Percentiles rank a stretch among this genome's conserved stretches.
Evolutionary conservation across 1,284 basidiomycete genomes (phyloP).

Genomic region (Heterobasidion occidentale): DNA sequence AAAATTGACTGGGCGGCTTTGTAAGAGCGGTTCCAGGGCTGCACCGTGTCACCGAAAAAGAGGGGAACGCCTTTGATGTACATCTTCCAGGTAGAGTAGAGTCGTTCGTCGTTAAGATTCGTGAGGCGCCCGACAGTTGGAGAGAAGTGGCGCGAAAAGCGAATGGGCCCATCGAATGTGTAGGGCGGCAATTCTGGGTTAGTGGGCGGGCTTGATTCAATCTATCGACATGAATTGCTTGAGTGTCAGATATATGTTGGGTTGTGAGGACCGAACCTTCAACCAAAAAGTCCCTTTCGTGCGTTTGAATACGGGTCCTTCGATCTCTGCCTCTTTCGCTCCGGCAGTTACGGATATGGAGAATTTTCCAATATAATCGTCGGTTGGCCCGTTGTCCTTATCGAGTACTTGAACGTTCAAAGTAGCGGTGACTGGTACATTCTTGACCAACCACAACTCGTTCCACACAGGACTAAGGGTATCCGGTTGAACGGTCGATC

Average conservation of each 20-base stretch:
- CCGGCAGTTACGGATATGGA: conserved; percentile 43
- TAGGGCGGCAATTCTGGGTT: conserved; percentile 37
- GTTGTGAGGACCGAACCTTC: conserved; percentile 33
- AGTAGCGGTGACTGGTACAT: conserved; percentile 55
- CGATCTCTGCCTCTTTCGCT: conserved; percentile 53
- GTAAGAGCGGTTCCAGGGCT: conserved; percentile 61
- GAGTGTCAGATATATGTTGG: neutral
- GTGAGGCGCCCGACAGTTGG: conserved; percentile 58
- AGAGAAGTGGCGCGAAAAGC: conserved; percentile 61
- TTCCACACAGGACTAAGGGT: conserved; percentile 67
- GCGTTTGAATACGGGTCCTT: conserved; percentile 38
- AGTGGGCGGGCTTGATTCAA: conserved; percentile 30
- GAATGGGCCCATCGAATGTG: conserved; percentile 65
- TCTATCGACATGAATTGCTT: conserved; percentile 20
- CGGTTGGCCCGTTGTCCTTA: conserved; percentile 55
- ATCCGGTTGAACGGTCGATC: conserved; percentile 55
- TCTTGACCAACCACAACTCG: conserved; percentile 62
- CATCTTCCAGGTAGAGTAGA: conserved; percentile 79
- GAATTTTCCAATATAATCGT: conserved; percentile 64
- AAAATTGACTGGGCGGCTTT: conserved; percentile 67
- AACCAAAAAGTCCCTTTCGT: conserved; percentile 59
- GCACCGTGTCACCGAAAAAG: conserved; percentile 52
- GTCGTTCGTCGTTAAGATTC: conserved; percentile 48
- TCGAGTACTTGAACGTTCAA: conserved; percentile 53
- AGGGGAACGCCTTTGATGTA: conserved; percentile 52